Evolutionary conservation across 805 yeast genomes (phyloP), one percentile per base, ranked within the genome.

Genomic region (Lipomyces yamadae): DNA sequence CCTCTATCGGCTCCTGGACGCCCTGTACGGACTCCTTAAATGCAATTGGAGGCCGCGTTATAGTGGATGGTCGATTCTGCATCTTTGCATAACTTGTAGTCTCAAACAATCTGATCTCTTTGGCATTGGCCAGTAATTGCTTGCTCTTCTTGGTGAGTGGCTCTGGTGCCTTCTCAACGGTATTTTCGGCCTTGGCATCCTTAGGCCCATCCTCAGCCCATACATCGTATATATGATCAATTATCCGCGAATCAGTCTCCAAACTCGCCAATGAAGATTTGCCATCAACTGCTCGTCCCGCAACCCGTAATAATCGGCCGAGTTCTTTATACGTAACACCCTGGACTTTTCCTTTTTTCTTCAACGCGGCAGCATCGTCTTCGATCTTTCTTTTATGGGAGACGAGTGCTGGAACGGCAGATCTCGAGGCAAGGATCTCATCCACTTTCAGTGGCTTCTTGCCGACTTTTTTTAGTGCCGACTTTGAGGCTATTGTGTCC

Each of bases 381-480:
- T 70, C 72, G 18, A 57, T 55, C 37, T 67, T 62, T 6, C 72
- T 56, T 68, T 79, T 78, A 67, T 80, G 80, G 33, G 76, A 79
- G 8, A 69, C 72, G 34, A 92, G 78, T 0, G 90, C 90, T 2
- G 90, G 89, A 42, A 91, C 88, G 73, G 93, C 92, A 15, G 97
- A 91, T 70, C 88, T 82, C 70, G 87, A 84, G 62, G 88, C 85
- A 60, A 95, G 81, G 71, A 95, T 92, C 77, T 92, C 92, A 55
- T 81, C 81, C 24, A 88, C 83, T 74, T 86, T 88, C 62, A 88
- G 77, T 0, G 74, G 71, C 37, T 69, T 70, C 39, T 67, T 69
- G 34, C 58, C 59, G 11, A 29, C 60, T 33, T 67, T 67, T 34
- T n/a, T 39, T 18, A 24, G 24, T 34, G 58, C 68, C 2, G 56